Conservation (phyloP, 805 yeast genomes). For the Saturnispora hagleri region DNA sequence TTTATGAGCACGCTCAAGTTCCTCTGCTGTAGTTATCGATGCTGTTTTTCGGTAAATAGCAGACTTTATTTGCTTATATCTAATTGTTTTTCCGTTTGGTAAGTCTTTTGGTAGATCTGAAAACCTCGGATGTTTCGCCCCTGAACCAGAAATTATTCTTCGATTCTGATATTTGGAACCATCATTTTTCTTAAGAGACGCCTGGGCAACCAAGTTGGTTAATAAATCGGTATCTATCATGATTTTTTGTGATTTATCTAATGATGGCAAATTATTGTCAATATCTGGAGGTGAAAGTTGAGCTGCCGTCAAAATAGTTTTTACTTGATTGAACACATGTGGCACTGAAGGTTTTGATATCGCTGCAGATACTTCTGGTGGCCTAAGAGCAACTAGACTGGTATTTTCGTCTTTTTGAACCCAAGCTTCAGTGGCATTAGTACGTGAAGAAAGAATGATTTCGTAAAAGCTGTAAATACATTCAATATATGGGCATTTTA, state of each 20-base stretch:
- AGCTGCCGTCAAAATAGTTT: background rate
- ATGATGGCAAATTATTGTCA: background rate
- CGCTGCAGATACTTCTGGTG: background rate
- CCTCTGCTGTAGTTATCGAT: slow-evolving; percentile 7
- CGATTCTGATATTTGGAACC: background rate
- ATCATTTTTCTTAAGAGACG: background rate
- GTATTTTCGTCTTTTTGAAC: background rate
- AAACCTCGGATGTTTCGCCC: slow-evolving; percentile 13
- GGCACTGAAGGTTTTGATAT: background rate
- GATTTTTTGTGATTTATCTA: background rate
- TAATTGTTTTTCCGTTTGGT: slow-evolving; percentile 9
- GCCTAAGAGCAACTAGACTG: background rate
- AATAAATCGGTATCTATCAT: background rate
- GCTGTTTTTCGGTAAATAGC: slow-evolving; percentile 12
- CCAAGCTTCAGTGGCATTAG: slow-evolving; percentile 18
- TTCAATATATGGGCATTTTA: slow-evolving; percentile 19
- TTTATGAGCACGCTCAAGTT: slow-evolving; percentile 13
- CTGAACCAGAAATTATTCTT: slow-evolving; percentile 1
- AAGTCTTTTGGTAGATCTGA: slow-evolving; percentile 7
- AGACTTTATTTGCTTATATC: slow-evolving; percentile 12
- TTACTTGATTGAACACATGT: too few relatives aligned
- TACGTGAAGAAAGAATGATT: slow-evolving; percentile 14
- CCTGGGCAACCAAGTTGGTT: background rate
- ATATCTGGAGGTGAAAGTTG: background rate
- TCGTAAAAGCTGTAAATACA: slow-evolving; percentile 17